Percentiles rank a stretch among this genome's conserved stretches.
These are phyloP conservation scores for Macroventuria anomochaeta DNA, from an alignment of 2,329 filamentous ascomycete species.

Conservation along the genomic window DNA sequence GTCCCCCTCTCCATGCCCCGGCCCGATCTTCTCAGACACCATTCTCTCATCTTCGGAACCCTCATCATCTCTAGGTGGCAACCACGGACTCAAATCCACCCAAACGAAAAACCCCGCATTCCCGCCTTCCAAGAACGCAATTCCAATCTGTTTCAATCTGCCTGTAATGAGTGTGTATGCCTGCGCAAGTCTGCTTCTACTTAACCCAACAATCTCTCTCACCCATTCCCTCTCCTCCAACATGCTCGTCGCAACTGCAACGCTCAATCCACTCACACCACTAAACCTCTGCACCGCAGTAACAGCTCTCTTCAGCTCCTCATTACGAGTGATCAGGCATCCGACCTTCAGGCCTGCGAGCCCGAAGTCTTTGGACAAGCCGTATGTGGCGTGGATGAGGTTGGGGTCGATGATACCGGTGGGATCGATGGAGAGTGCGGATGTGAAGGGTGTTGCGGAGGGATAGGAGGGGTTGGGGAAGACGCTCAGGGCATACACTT, in stretches of 20 bases:
- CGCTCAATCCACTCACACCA: slow-evolving; percentile 23
- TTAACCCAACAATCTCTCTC: background rate
- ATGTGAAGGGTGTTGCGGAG: slow-evolving; percentile 28
- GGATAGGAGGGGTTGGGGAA: slow-evolving; percentile 33
- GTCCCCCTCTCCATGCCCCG: background rate
- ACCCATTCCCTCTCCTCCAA: slow-evolving; percentile 35
- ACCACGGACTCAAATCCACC: slow-evolving; percentile 53
- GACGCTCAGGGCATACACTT: slow-evolving; percentile 64
- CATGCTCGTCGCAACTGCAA: slow-evolving; percentile 27
- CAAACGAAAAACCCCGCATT: slow-evolving; percentile 67
- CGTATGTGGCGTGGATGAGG: slow-evolving; percentile 60
- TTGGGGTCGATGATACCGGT: slow-evolving; percentile 55
- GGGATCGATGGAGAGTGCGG: slow-evolving; percentile 27
- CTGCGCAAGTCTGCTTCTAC: background rate
- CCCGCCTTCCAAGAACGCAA: slow-evolving; percentile 55
- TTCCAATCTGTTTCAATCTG: slow-evolving; percentile 49
- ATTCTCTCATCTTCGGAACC: slow-evolving; percentile 13
- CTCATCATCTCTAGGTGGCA: slow-evolving; percentile 6
- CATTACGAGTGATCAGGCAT: slow-evolving; percentile 26
- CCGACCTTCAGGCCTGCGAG: slow-evolving; percentile 55
- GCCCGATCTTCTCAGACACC: too few relatives aligned
- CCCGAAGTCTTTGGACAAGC: slow-evolving; percentile 58
- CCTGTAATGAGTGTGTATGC: background rate
- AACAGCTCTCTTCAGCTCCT: slow-evolving; percentile 22
- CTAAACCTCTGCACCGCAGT: slow-evolving; percentile 47